phyloP scores from a whole-genome alignment of 768 basidiomycete species.

The Suillus occidentalis region DNA sequence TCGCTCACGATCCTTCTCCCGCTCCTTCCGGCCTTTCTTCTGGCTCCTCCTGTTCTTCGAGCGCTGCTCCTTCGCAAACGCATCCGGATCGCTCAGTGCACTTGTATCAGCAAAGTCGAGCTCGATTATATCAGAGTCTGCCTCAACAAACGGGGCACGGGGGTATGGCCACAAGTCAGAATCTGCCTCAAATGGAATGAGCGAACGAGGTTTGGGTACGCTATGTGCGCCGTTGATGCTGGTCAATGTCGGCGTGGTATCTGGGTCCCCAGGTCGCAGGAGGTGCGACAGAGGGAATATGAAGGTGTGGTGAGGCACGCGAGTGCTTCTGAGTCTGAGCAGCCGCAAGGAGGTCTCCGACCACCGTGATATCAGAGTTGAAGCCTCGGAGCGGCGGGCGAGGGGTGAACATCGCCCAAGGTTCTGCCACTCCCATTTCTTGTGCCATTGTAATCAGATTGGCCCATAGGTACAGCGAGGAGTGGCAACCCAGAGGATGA shows the following conservation, averaged over 20 bases:
- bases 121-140: constrained; percentile 62
- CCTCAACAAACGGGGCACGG: constrained; percentile 43
- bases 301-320: constrained; percentile 9
- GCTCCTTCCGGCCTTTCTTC: constrained; percentile 26
- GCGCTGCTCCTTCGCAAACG: constrained; percentile 42
- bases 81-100: constrained; percentile 65
- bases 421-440: constrained; percentile 19
- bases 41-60: constrained; percentile 24
- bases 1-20: constrained; percentile 38
- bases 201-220: constrained; percentile 34
- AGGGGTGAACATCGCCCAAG: constrained; percentile 61
- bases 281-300: constrained; percentile 7
- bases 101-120: constrained; percentile 76
- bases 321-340: constrained; percentile 14
- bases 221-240: constrained; percentile 12
- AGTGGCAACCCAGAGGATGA: constrained; percentile 35
- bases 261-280: constrained; percentile 9
- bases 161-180: constrained; percentile 75
- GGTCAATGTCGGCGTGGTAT: constrained; percentile 12
- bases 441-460: constrained; percentile 18
- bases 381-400: constrained; percentile 44
- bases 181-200: constrained; percentile 63
- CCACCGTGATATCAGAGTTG: constrained; percentile 32
- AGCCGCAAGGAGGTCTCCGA: constrained; percentile 28
- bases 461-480: constrained; percentile 24